Conservation (phyloP, 352 stramenopile species). For the Pythium biforme region DNA sequence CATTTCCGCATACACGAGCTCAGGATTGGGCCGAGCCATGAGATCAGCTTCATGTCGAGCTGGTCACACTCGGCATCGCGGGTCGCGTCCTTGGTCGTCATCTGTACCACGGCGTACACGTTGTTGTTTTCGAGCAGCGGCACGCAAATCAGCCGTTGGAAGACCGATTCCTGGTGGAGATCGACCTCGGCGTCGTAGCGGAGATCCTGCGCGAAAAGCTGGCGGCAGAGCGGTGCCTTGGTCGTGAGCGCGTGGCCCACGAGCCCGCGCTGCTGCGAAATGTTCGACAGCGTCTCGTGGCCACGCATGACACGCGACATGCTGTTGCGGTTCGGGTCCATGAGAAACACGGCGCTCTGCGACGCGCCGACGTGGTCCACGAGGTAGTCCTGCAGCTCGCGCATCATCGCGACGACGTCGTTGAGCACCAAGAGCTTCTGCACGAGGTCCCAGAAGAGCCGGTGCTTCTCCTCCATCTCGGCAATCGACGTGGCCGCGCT, state of each 20-base stretch:
- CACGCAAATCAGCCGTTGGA: conserved; percentile 72
- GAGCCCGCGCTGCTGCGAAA: conserved; percentile 49
- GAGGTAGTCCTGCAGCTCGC: conserved; percentile 64
- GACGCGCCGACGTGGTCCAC: conserved; percentile 49
- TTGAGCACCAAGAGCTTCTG: conserved; percentile 64
- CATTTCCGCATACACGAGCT: conserved; percentile 84
- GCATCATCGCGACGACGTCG: conserved; percentile 78
- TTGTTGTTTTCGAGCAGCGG: conserved; percentile 66
- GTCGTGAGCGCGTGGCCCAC: conserved; percentile 46
- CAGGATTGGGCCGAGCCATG: conserved; percentile 78
- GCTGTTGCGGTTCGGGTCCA: conserved; percentile 69
- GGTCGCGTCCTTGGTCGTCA: conserved; percentile 41
- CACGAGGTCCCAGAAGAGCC: conserved; percentile 77
- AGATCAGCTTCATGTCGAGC: conserved; percentile 70
- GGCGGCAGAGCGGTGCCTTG: conserved; percentile 31
- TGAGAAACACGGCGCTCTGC: conserved; percentile 62
- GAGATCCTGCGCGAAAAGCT: conserved; percentile 46
- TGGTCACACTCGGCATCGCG: conserved; percentile 47
- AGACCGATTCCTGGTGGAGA: conserved; percentile 49
- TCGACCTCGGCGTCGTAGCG: conserved; percentile 71
- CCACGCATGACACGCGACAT: conserved; percentile 73
- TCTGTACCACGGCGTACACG: conserved; percentile 80
- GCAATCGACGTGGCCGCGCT: background rate
- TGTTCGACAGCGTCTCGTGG: conserved; percentile 45
- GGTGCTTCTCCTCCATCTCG: conserved; percentile 56